A percentile compares a stretch with the other conserved stretches of the same genome.
phyloP scores from a whole-genome alignment of 345 rosid species.

The Aethionema arabicum region DNA sequence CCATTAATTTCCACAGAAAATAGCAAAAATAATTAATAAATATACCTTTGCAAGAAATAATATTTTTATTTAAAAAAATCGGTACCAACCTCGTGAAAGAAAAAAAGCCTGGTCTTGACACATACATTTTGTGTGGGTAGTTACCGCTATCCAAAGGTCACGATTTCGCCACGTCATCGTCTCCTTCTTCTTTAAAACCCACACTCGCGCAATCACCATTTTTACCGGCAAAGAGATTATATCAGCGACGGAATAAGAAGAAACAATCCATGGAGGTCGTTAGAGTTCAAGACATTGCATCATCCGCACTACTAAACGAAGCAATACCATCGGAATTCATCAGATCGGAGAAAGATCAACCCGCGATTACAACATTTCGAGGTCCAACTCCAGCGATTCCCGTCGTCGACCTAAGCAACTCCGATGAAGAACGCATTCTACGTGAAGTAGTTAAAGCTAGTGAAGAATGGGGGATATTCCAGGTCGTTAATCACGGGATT shows the following conservation, averaged over 20 bases:
- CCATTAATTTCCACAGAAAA: background rate
- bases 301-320: conserved; percentile 22
- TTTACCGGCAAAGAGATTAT: conserved; percentile 6
- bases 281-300: conserved; percentile 55
- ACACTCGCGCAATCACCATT: conserved; percentile 19
- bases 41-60: conserved; percentile 1
- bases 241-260: background rate
- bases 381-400: conserved; percentile 51
- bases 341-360: conserved; percentile 63
- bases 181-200: conserved; percentile 19
- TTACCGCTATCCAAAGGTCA: conserved; percentile 29
- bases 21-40: conserved; percentile 9
- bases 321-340: conserved; percentile 68
- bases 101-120: conserved; percentile 10
- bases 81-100: conserved; percentile 27
- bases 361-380: conserved; percentile 54
- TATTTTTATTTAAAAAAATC: background rate
- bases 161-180: conserved; percentile 29
- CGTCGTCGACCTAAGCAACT: conserved; percentile 43
- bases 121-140: conserved; percentile 33
- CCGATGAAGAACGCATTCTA: conserved; percentile 26
- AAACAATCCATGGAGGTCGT: conserved; percentile 41
- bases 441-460: conserved; percentile 47
- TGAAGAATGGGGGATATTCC: conserved; percentile 51
- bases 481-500: conserved; percentile 47